These are phyloP conservation scores for Phanerochaete sordida DNA, from an alignment of 768 basidiomycete genomes.

Conservation along the genomic window DNA sequence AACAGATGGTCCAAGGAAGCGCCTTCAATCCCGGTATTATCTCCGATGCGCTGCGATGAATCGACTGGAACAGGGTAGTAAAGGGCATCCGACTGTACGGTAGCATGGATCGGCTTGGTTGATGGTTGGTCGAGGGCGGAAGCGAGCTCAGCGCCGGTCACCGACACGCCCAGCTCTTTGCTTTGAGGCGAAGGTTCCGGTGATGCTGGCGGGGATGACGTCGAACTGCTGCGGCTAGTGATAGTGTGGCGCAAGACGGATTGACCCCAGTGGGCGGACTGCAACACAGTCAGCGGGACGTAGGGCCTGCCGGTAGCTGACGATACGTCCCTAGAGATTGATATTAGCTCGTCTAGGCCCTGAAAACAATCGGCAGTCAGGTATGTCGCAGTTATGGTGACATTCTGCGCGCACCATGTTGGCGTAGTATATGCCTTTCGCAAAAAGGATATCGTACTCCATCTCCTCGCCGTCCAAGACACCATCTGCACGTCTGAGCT, in stretches of 20 bases:
- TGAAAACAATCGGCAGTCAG: slow-evolving; percentile 26
- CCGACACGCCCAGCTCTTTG: slow-evolving; percentile 68
- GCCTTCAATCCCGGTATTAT: slow-evolving; percentile 49
- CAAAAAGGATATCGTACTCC: slow-evolving; percentile 69
- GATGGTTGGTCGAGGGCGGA: slow-evolving; percentile 21
- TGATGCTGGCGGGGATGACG: slow-evolving; percentile 34
- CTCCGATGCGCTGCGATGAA: slow-evolving; percentile 73
- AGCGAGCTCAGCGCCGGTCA: slow-evolving; percentile 50
- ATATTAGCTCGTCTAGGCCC: slow-evolving; percentile 77
- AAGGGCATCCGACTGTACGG: slow-evolving; percentile 21
- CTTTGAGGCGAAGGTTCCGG: slow-evolving; percentile 22
- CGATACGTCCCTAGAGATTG: slow-evolving; percentile 72
- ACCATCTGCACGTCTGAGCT: slow-evolving; percentile 58
- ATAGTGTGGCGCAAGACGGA: slow-evolving; percentile 63
- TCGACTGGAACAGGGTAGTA: slow-evolving; percentile 70
- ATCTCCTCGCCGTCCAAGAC: slow-evolving; percentile 52
- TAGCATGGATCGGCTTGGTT: slow-evolving; percentile 8
- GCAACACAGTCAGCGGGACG: slow-evolving; percentile 62
- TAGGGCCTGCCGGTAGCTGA: slow-evolving; percentile 66
- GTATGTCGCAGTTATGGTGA: not conserved
- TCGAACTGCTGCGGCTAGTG: slow-evolving; percentile 31
- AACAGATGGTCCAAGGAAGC: slow-evolving; percentile 73
- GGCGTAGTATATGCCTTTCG: slow-evolving; percentile 75
- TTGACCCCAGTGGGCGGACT: slow-evolving; percentile 78
- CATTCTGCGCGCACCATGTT: slow-evolving; percentile 63